Evolutionary conservation across 2,329 filamentous ascomycete species (phyloP).

Genomic region (Diaporthe nobilis): DNA sequence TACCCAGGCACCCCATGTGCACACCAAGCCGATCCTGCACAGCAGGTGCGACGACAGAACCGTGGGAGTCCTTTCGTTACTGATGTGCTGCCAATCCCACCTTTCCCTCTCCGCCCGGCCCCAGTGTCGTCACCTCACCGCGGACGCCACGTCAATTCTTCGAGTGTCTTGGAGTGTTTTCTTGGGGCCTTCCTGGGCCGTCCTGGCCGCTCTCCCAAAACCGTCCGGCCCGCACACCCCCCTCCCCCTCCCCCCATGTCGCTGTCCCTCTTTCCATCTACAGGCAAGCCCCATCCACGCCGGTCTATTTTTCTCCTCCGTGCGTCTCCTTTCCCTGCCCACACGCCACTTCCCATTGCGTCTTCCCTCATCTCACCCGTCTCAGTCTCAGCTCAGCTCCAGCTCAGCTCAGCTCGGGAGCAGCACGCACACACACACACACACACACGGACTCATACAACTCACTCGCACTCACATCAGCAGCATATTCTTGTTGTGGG

Average conservation of each 20-base stretch:
- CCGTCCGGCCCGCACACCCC: conserved; percentile 1
- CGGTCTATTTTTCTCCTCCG: conserved; percentile 26
- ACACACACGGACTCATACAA: not conserved
- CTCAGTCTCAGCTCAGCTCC: conserved; percentile 28
- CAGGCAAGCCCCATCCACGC: conserved; percentile 26
- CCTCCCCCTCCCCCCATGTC: conserved; percentile 6
- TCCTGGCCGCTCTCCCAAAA: not conserved
- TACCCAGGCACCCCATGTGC: conserved; percentile 17
- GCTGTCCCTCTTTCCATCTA: conserved; percentile 17
- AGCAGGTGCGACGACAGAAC: conserved; percentile 20
- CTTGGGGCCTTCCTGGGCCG: not conserved
- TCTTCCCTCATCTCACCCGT: conserved; percentile 30
- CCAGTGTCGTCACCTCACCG: conserved; percentile 34
- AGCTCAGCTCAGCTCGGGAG: conserved; percentile 23
- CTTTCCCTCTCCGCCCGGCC: conserved; percentile 13
- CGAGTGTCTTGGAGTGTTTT: conserved; percentile 26
- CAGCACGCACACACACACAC: not conserved
- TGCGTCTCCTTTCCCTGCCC: conserved; percentile 1
- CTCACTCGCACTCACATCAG: not conserved
- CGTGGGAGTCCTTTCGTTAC: not conserved
- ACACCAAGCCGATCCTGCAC: conserved; percentile 22
- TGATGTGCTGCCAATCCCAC: conserved; percentile 33
- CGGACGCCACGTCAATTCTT: conserved; percentile 38
- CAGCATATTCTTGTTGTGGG: conserved; percentile 15
- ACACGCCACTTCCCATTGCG: conserved; percentile 27